Base-by-base conservation (phyloP, 2,329 filamentous ascomycete genomes). In the Chaetomiaceae sp. region DNA sequence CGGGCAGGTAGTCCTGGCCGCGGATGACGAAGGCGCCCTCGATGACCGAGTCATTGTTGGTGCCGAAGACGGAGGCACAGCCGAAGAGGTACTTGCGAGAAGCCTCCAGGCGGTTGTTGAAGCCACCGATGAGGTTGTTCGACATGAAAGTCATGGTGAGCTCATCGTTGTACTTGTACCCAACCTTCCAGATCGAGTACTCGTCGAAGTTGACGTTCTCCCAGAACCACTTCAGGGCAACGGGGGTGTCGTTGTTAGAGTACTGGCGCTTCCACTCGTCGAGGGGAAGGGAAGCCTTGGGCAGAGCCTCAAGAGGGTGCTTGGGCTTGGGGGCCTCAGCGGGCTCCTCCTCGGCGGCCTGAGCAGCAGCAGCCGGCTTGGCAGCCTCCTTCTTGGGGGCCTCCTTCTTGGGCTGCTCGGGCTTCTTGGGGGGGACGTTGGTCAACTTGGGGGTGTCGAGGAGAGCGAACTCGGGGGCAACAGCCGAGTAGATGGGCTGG, bases 141-240 rank as follows among this genome's bases (percentile, higher is more conserved):
- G 90, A 92, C 94, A 99, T 99, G 88, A 99, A 99, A 69, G 88
- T 88, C 75, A 94, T 79, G 70, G 90, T 96, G 64, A 99, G 83
- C 85, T 99, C 94, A 58, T 96, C 85, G 76, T 96, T 95, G 83
- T 99, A 99, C 86, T 96, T 96, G 86, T 96, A 99, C 76, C 91
- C 87, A 66, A 91, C 78, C 73, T 84, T 85, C 90, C 91, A 99
- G 73, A 99, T 77, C 53, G 91, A 95, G 84, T 94, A 99, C 77
- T 99, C 94, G 62, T 91, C 87, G 65, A 94, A 86, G 70, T 94
- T 92, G 76, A 84, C 83, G 75, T 95, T 90, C 79, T 96, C 85
- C 92, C 92, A 99, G 86, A 99, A 97, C 88, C 88, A 97, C 73
- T 92, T 91, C 68, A 97, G 79, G 66, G 92, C 90, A 61, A 80